Base-by-base conservation (phyloP, 2,329 filamentous ascomycete species). In the Chrysoporthe austroafricana region DNA sequence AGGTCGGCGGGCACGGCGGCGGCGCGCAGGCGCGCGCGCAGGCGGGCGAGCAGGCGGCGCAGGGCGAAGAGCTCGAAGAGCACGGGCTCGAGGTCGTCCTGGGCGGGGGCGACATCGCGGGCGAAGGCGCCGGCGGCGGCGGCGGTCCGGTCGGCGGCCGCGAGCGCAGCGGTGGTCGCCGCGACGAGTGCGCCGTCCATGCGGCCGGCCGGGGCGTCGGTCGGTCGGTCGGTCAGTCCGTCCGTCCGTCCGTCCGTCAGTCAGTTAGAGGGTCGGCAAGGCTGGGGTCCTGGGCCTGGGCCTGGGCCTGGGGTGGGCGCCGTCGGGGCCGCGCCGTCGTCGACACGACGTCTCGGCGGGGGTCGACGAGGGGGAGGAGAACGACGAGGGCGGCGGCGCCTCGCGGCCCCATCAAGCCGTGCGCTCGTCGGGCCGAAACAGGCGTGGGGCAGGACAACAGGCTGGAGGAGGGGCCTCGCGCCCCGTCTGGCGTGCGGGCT, bases 91-190 rank as follows among this genome's bases (percentile, higher is more conserved):
- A 70, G 63, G 26, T 69, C 66, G n/a, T 48, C 9, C 26, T 62
- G 66, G 18, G 69, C 66, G 14, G 63, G 48, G 8, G 69, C 63
- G n/a, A 70, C 69, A 46, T 69, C 66, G 32, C 43, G 36, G 16
- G 66, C 32, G 44, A 70, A 70, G 42, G 36, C 60, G 42, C 48
- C 64, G 52, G 58, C 61, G 44, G 54, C n/a, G 46, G 66, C 43
- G 42, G 39, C 57, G 34, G 66, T 61, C 63, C 46, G 63, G 50
- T 57, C 64, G 42, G 61, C 64, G 21, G 44, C 60, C 13, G 48
- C 63, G 61, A 69, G 69, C 54, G 69, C 66, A 57, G 69, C 66
- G 39, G 60, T 52, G 46, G 61, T 70, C 63, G 63, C 66, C 42
- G 68, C 68, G 42, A 52, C n/a, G 32, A 70, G 48, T 21, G 48